Evolutionary conservation across 2,329 filamentous ascomycete genomes (phyloP).

Genomic region (Monosporascus cannonballus): DNA sequence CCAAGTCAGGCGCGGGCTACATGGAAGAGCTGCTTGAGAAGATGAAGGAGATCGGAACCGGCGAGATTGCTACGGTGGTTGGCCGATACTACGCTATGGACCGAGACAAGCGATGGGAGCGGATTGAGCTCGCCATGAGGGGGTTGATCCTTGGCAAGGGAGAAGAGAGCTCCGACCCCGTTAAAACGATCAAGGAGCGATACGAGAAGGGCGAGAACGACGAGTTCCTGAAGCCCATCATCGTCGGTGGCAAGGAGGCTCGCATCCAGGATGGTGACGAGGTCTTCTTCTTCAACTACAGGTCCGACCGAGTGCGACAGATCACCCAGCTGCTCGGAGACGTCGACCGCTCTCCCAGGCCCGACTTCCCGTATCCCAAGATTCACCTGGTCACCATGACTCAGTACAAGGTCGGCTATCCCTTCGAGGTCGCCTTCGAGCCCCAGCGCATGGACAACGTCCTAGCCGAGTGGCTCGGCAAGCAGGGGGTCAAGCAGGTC

Average conservation of each 20-base stretch:
- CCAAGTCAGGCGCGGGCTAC: slow-evolving; percentile 84
- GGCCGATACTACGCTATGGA: slow-evolving; percentile 99
- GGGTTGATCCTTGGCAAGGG: slow-evolving; percentile 82
- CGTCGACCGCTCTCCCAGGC: slow-evolving; percentile 82
- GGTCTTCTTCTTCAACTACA: slow-evolving; percentile 99
- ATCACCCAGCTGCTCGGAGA: slow-evolving; percentile 91
- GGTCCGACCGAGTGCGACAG: slow-evolving; percentile 93
- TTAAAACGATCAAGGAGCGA: slow-evolving; percentile 78
- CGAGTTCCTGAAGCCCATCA: slow-evolving; percentile 97
- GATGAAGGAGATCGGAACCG: slow-evolving; percentile 76
- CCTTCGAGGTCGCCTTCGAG: slow-evolving; percentile 86
- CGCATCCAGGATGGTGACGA: slow-evolving; percentile 89
- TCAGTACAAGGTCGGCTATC: slow-evolving; percentile 92
- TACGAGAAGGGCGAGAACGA: slow-evolving; percentile 88
- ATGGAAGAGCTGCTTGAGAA: slow-evolving; percentile 80
- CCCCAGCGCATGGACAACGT: slow-evolving; percentile 97
- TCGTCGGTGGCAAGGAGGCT: slow-evolving; percentile 78
- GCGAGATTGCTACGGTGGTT: slow-evolving; percentile 86
- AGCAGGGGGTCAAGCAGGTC: slow-evolving; percentile 85
- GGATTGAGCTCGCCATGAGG: slow-evolving; percentile 83
- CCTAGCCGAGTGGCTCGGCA: slow-evolving; percentile 92
- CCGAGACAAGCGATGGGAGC: slow-evolving; percentile 98
- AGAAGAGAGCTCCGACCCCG: slow-evolving; percentile 75
- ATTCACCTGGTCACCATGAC: slow-evolving; percentile 96
- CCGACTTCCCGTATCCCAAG: slow-evolving; percentile 91